These are phyloP conservation scores for Hsuehochloa calcarea DNA, from an alignment of 176 grass and related monocot genomes.

Conservation along the genomic window DNA sequence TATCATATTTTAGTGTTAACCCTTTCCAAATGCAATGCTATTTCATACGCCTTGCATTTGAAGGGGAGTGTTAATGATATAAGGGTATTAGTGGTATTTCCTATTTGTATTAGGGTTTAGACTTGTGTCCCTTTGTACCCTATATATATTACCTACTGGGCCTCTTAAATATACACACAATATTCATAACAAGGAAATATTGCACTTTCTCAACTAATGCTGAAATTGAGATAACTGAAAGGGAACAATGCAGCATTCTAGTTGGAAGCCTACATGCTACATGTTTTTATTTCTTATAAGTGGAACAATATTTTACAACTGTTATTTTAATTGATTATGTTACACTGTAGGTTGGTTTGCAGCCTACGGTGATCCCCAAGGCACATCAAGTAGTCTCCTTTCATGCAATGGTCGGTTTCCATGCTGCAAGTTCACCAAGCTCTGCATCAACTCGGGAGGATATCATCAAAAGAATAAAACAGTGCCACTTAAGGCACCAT, in stretches of 20 bases:
- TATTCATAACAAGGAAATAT: no score
- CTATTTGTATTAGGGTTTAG: no score
- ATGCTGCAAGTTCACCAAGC: slow-evolving; percentile 26
- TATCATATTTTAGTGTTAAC: no score
- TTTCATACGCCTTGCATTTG: no score
- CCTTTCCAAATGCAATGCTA: no score
- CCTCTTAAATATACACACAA: no score
- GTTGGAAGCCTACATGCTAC: neutral
- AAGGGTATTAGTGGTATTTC: no score
- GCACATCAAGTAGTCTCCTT: neutral
- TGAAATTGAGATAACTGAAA: neutral
- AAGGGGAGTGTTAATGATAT: no score
- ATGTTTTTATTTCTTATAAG: neutral
- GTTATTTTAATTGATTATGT: neutral
- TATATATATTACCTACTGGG: no score
- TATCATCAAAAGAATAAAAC: slow-evolving; percentile 28
- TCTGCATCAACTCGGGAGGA: slow-evolving; percentile 6
- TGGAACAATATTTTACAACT: neutral
- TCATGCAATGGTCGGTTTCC: neutral
- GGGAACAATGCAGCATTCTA: neutral
- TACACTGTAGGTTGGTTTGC: slow-evolving; percentile 34
- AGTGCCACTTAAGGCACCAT: slow-evolving; percentile 8
- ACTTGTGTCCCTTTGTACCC: no score
- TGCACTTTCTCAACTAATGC: neutral
- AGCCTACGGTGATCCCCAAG: slow-evolving; percentile 4